Base-by-base conservation (phyloP, 2,329 filamentous ascomycete genomes). In the Ceratocystis smalleyi region DNA sequence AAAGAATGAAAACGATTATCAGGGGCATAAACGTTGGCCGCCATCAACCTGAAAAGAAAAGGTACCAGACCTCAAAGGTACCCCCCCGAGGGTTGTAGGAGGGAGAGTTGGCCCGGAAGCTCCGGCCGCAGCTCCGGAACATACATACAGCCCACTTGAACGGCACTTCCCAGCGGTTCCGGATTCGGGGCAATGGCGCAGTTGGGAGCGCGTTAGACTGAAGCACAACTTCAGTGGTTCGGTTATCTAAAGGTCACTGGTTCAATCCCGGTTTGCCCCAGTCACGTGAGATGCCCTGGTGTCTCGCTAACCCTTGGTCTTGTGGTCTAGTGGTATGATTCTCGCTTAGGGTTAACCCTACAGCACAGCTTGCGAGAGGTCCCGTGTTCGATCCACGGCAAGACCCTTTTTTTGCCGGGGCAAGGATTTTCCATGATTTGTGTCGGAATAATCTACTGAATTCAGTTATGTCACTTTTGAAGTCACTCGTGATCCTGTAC, bases 261-360 rank as follows among this genome's bases (percentile, higher is more conserved):
- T 64, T 66, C 65, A 66, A 66, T 66, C 65, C 65, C 65, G 65
- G 61, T 66, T 66, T 66, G 61, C 61, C 65, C 65, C 65, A 64
- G 27, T 32, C 51, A 15, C 60, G 35, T 19, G 64, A 63, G 19
- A 5, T 61, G 2, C 24, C 1, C 1, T n/a, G 0, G 27, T 35
- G 43, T 49, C n/a, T 62, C 62, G 35, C 17, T 47, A 62, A 43
- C 49, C 59, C 35, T 61, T 62, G 76, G 75, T 76, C 75, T 76
- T 75, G 74, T 83, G 79, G 80, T 82, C 81, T 83, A 83, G 81
- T 80, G 82, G 81, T 84, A 84, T 84, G 81, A 83, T 84, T 83
- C 81, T 83, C 81, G 81, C 82, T 84, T 84, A 84, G 82, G 82
- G 82, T 72, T 64, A 68, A 75, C 73, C 73, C 73, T 72, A 69